Percentiles rank a stretch among this genome's conserved stretches.
Evolutionary conservation across 2,329 filamentous ascomycete species (phyloP).

Genomic region (Falciphora oryzae): DNA sequence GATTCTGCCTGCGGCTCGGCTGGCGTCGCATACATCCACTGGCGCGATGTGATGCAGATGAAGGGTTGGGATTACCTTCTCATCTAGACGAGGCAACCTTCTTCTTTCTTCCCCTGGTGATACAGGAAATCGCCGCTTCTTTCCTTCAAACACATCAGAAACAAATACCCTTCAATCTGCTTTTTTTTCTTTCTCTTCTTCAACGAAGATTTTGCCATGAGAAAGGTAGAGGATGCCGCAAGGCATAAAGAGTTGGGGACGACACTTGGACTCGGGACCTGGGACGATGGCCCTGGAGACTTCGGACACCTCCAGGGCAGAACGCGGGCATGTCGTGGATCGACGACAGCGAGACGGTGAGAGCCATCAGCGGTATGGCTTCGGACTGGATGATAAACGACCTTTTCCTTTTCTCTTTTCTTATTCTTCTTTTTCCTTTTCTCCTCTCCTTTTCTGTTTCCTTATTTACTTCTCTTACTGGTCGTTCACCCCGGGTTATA

Average conservation of each 20-base stretch:
- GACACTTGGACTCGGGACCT: constrained; percentile 6
- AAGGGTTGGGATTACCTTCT: constrained; percentile 91
- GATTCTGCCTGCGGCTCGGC: constrained; percentile 29
- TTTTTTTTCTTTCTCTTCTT: constrained; percentile 13
- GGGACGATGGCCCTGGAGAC: constrained; percentile 3
- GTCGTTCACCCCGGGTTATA: constrained; percentile 11
- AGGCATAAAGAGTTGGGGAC: constrained; percentile 24
- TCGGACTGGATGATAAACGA: constrained; percentile 1
- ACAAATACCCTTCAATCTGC: constrained; percentile 11
- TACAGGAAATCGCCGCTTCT: constrained; percentile 26
- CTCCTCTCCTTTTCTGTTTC: constrained; percentile 7
- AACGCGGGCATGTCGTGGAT: neutral
- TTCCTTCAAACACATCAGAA: constrained; percentile 18
- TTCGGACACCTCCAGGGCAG: constrained; percentile 7
- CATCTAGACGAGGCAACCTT: constrained; percentile 47
- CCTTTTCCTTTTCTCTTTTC: constrained; percentile 10
- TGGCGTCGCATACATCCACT: constrained; percentile 63
- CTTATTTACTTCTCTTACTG: constrained; percentile 7
- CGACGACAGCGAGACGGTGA: neutral
- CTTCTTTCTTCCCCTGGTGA: constrained; percentile 15
- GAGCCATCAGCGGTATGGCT: neutral
- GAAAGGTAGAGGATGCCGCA: constrained; percentile 32
- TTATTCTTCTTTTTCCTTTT: constrained; percentile 12
- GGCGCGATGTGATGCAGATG: constrained; percentile 88
- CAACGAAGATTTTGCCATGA: constrained; percentile 10